Evolutionary conservation across 768 basidiomycete species (phyloP), one percentile per base, ranked within the genome.

Genomic region (Suillus cothurnatus): DNA sequence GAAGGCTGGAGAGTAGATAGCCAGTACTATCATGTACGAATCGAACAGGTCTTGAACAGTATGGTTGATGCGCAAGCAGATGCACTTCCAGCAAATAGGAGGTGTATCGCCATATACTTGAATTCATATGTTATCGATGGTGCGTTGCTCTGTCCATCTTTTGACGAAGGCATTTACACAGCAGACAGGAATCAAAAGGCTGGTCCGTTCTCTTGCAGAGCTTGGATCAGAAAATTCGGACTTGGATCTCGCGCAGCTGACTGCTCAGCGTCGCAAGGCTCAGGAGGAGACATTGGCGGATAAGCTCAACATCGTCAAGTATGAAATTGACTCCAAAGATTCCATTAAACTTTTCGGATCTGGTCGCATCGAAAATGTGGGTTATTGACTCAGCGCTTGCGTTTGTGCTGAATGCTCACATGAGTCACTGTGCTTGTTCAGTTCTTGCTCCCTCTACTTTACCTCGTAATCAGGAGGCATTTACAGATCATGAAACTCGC

Each of bases 401-500:
- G n/a, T n/a, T n/a, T n/a, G 9, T 6, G 28, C 61, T 31, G 21
- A 28, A 61, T n/a, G 41, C 52, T 55, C 23, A 41, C 19, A 50
- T 34, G 31, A 14, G 34, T 34, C 34, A 9, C 32, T 26, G n/a
- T n/a, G 28, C n/a, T 69, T 49, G 23, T 45, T 39, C 17, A 81
- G 79, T 75, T 74, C 61, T 47, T 79, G 8, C 71, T 79, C 6
- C 78, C 79, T 1, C 67, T 81, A 28, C 61, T 81, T 1, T 76
- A 75, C 61, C 71, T 81, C 0, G 68, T 80, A 0, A 65, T 80
- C 41, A 68, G 73, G 41, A 71, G 76, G 38, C 76, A 81, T 68
- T 68, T 78, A 39, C 69, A 75, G 56, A 32, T 32, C 32, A 32
- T 32, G 32, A 32, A 32, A 6, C 32, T 32, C 32, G 32, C 32